These are phyloP conservation scores for Apiosordaria backusii DNA, from an alignment of 495 filamentous ascomycete genomes.

Conservation along the genomic window DNA sequence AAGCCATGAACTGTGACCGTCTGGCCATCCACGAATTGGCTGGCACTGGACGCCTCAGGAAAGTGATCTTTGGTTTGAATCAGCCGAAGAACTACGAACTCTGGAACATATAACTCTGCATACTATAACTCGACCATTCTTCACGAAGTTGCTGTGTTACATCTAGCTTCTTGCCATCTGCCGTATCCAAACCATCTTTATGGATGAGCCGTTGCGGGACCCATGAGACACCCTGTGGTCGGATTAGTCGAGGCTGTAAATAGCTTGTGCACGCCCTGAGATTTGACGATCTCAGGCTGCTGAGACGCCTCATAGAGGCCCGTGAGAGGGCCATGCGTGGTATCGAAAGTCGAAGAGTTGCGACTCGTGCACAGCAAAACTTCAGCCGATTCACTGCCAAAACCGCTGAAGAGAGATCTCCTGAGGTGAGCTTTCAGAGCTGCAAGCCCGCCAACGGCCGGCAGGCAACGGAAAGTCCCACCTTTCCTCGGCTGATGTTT, in stretches of 20 bases:
- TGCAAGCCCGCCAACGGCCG: background rate
- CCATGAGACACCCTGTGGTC: slow-evolving; percentile 3
- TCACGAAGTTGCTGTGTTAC: slow-evolving; percentile 23
- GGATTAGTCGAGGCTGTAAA: slow-evolving; percentile 2
- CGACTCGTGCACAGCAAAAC: background rate
- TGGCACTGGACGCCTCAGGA: slow-evolving; percentile 42
- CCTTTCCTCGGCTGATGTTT: slow-evolving; percentile 19
- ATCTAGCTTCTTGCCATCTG: background rate
- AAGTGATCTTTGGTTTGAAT: slow-evolving; percentile 46
- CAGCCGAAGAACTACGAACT: background rate
- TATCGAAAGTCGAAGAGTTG: background rate
- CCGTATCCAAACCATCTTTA: slow-evolving; percentile 4
- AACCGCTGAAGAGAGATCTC: background rate
- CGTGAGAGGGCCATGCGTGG: slow-evolving; percentile 25
- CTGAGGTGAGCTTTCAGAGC: slow-evolving; percentile 6
- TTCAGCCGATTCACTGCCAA: background rate
- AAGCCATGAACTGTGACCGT: slow-evolving; percentile 69
- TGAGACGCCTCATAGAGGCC: slow-evolving; percentile 25
- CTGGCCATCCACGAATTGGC: slow-evolving; percentile 38
- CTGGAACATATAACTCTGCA: slow-evolving; percentile 4
- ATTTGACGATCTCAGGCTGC: slow-evolving; percentile 8
- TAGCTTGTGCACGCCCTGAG: background rate
- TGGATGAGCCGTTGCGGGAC: slow-evolving; percentile 17
- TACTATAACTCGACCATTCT: slow-evolving; percentile 33
- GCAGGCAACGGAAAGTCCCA: background rate